A percentile compares a stretch with the other conserved stretches of the same genome.
Conservation (phyloP, 2,329 filamentous ascomycete species). For the Aspergillus pseudoviridinutans region DNA sequence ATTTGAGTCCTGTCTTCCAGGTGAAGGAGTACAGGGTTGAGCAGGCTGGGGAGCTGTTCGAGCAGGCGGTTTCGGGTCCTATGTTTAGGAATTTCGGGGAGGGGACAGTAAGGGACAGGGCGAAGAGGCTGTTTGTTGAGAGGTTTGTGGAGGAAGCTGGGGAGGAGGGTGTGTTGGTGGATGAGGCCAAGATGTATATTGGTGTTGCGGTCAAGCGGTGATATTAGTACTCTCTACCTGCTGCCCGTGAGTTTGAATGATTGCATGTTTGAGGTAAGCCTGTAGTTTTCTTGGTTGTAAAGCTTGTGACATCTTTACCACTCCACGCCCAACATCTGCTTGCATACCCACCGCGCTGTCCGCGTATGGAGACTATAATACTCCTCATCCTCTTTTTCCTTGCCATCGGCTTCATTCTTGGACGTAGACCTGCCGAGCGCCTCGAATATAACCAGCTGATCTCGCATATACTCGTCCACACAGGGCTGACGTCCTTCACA, state of each 20-base stretch:
- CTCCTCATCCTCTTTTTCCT: constrained; percentile 23
- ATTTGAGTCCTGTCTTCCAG: constrained; percentile 1
- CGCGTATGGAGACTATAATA: constrained; percentile 39
- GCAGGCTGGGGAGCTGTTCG: not conserved
- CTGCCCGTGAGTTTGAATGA: too few relatives aligned
- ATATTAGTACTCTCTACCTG: too few relatives aligned
- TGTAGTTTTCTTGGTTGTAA: too few relatives aligned
- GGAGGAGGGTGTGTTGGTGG: not conserved
- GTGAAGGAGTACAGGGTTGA: not conserved
- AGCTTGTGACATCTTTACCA: not conserved
- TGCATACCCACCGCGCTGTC: constrained; percentile 45
- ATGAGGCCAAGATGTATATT: constrained; percentile 9
- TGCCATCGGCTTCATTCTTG: constrained; percentile 2
- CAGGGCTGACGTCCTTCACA: constrained; percentile 30
- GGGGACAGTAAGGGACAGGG: not conserved
- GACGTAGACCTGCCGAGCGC: constrained; percentile 44
- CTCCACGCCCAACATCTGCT: constrained; percentile 22
- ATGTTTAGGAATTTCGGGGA: constrained; percentile 5
- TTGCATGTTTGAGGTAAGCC: too few relatives aligned
- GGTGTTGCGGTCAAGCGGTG: not conserved
- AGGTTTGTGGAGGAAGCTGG: not conserved
- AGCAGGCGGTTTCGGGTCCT: constrained; percentile 1
- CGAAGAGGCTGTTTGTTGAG: constrained; percentile 2
- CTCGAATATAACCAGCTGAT: constrained; percentile 59
- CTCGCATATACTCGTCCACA: constrained; percentile 54